Base-by-base conservation (phyloP, 495 filamentous ascomycete species). In the Neurospora sp. region DNA sequence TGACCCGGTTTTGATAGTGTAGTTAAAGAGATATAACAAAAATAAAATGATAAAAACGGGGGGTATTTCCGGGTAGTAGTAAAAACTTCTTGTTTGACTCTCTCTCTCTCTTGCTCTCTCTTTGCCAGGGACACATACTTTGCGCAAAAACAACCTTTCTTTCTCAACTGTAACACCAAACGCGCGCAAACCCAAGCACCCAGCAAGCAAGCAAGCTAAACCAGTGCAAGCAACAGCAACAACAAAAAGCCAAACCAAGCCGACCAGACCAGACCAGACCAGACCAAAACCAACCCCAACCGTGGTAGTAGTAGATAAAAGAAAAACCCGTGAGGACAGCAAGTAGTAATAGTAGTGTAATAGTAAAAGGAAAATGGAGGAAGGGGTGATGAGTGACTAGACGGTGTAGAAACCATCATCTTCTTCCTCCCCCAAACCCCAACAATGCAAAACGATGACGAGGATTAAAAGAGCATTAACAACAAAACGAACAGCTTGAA, bases 391-490 rank as follows among this genome's bases (percentile, higher is more conserved):
- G 14, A 61, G 27, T 31, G 27, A 35, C 6, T 14, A 8, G 27
- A 65, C 27, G 53, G 53, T 65, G 17, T 35, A 65, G 53, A 35
- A 65, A 65, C 53, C 53, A 35, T 31, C 22, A 7, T 35, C 53
- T 0, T 22, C 53, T 12, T 59, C 10, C 6, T 6, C 27, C 53
- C 53, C 22, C 12, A 16, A 16, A 7, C 42, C 17, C 5, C 9
- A 65, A 31, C 53, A 65, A 65, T 65, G 53, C 53, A 65, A 65
- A 65, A 65, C 53, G 53, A 65, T 65, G 53, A 16, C 14, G 14
- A 65, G 31, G 53, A 65, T 65, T 65, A 65, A 72, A 70, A 69
- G 70, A 42, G 53, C 41, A 70, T 61, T 73, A 48, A 6, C 38
- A 71, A 48, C 16, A 40, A 59, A 37, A 71, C 38, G 16, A 69